A percentile compares a stretch with the other conserved stretches of the same genome.
phyloP scores from a whole-genome alignment of 768 basidiomycete genomes.

The Dictyophora rubrovolvata region DNA sequence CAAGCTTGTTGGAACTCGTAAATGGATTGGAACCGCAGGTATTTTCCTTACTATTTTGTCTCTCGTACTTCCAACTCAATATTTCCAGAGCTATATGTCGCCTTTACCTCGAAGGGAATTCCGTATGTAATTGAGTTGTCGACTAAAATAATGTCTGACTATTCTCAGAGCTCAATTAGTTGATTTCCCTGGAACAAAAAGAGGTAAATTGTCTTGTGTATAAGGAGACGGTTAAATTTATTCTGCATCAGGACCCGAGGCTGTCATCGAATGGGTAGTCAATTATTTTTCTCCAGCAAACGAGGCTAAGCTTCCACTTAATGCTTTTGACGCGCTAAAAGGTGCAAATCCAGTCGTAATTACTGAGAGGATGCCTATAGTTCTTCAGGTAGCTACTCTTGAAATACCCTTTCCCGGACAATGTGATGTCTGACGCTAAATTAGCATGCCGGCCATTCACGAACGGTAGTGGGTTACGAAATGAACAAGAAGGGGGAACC shows the following conservation, averaged over 20 bases:
- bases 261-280: conserved; percentile 63
- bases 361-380: conserved; percentile 67
- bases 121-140: conserved; percentile 44
- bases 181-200: conserved; percentile 46
- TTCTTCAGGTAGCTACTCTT: conserved; percentile 35
- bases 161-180: conserved; percentile 43
- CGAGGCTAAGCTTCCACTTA: conserved; percentile 18
- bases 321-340: conserved; percentile 43
- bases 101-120: conserved; percentile 68
- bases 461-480: conserved; percentile 80
- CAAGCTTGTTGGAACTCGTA: conserved; percentile 42
- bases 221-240: not conserved
- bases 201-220: conserved; percentile 27
- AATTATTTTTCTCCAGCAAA: conserved; percentile 47
- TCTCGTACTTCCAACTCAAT: conserved; percentile 1
- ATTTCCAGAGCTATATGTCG: conserved; percentile 58
- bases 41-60: conserved; percentile 5
- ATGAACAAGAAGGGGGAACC: conserved; percentile 42
- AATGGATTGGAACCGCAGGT: conserved; percentile 82
- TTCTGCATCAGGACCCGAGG: conserved; percentile 28
- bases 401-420: not conserved
- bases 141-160: not conserved
- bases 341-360: conserved; percentile 39
- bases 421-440: not conserved
- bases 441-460: conserved; percentile 79